Percentiles rank a stretch among this genome's conserved stretches.
Evolutionary conservation across 257 asterid species (phyloP).

Genomic region (Fraxinus excelsior): DNA sequence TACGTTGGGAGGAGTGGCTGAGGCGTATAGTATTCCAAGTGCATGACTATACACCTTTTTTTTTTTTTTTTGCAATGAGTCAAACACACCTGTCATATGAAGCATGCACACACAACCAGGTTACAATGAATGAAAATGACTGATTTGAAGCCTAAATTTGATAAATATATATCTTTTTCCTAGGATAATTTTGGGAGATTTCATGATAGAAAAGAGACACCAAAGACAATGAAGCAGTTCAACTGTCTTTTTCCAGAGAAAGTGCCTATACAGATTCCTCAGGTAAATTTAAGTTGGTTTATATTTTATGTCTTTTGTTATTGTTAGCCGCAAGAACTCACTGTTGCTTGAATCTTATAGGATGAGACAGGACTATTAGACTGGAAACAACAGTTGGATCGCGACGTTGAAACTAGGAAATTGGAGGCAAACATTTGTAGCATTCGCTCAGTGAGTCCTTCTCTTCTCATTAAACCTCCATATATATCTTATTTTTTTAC

Average conservation of each 20-base stretch:
- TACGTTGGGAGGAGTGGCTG: no score
- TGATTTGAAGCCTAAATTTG: conserved; percentile 10
- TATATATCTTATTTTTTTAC: not conserved
- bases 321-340: conserved; percentile 3
- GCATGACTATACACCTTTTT: no score
- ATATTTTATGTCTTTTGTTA: conserved; percentile 7
- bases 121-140: conserved; percentile 6
- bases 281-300: conserved; percentile 50
- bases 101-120: not conserved
- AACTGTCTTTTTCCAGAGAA: conserved; percentile 86
- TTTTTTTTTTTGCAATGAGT: no score
- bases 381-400: conserved; percentile 87
- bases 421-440: conserved; percentile 70
- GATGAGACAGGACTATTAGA: conserved; percentile 70
- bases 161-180: conserved; percentile 16
- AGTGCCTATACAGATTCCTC: conserved; percentile 84
- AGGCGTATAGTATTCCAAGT: no score
- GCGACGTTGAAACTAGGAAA: conserved; percentile 77
- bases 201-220: conserved; percentile 78
- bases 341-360: conserved; percentile 42
- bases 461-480: conserved; percentile 3
- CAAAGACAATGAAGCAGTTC: conserved; percentile 79
- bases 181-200: conserved; percentile 78
- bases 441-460: conserved; percentile 64
- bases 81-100: no score